These are phyloP conservation scores for Acanthamoeba triangularis DNA, from an alignment of 208 protist species.

Conservation along the genomic window DNA sequence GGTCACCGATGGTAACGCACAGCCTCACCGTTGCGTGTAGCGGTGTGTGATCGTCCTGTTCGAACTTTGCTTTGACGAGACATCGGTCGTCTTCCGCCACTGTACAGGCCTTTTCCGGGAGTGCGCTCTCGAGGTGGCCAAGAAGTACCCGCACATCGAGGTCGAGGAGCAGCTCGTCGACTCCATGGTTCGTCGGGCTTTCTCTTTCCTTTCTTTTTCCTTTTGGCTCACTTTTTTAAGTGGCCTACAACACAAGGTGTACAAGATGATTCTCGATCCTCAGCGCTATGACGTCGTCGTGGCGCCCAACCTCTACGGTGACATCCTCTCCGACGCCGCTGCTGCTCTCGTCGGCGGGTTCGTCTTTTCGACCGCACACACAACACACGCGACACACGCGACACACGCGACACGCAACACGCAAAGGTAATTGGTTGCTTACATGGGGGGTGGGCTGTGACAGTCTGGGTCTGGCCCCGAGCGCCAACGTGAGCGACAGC, in stretches of 20 bases:
- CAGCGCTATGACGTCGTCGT: constrained; percentile 87
- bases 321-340: constrained; percentile 86
- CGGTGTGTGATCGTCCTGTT: neutral
- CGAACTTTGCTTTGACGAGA: neutral
- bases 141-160: constrained; percentile 73
- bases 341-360: constrained; percentile 82
- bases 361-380: constrained; percentile 71
- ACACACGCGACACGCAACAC: no score
- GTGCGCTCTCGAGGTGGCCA: constrained; percentile 76
- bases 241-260: neutral
- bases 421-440: constrained; percentile 58
- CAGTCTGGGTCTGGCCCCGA: constrained; percentile 85
- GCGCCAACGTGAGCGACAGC: constrained; percentile 86
- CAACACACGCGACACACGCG: constrained; percentile 77
- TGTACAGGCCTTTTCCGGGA: constrained; percentile 80
- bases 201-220: constrained; percentile 3
- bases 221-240: neutral
- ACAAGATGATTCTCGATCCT: constrained; percentile 80
- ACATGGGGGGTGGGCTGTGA: constrained; percentile 65
- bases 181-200: constrained; percentile 74
- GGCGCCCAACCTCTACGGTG: constrained; percentile 88
- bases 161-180: constrained; percentile 87
- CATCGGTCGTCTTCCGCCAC: neutral
- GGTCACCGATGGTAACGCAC: constrained; percentile 79
- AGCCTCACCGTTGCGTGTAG: no score